These are phyloP conservation scores for Trapa incisa DNA, from an alignment of 345 rosid genomes.

Conservation along the genomic window DNA sequence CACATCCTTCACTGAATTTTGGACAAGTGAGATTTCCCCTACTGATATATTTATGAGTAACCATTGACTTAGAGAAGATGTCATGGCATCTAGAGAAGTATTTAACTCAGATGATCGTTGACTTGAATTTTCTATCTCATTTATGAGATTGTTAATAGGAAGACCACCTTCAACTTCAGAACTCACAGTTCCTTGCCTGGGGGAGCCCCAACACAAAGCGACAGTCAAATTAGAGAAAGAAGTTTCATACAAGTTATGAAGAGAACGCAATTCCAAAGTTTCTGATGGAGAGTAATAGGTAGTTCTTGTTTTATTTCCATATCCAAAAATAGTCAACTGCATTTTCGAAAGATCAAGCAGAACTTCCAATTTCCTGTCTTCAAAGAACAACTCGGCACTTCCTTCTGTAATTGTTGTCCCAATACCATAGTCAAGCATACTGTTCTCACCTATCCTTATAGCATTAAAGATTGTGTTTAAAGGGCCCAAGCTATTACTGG, in stretches of 20 bases:
- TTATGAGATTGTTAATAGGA: background rate
- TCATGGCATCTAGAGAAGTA: constrained; percentile 22
- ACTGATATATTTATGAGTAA: constrained; percentile 34
- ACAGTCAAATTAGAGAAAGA: constrained; percentile 45
- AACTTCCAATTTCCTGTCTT: constrained; percentile 38
- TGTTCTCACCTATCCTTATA: constrained; percentile 16
- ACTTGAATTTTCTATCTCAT: constrained; percentile 25
- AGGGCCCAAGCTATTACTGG: constrained; percentile 18
- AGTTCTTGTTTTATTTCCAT: constrained; percentile 30
- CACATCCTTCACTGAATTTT: constrained; percentile 37
- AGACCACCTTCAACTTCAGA: constrained; percentile 12
- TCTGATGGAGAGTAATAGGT: constrained; percentile 25
- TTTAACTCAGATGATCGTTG: constrained; percentile 25
- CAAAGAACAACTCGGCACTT: constrained; percentile 32
- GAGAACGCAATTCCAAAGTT: constrained; percentile 29
- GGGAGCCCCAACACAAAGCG: constrained; percentile 31
- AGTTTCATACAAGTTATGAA: constrained; percentile 45
- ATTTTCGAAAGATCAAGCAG: constrained; percentile 30
- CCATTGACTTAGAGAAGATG: constrained; percentile 25
- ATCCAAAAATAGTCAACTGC: constrained; percentile 39
- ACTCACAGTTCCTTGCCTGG: constrained; percentile 19
- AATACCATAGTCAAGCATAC: constrained; percentile 33
- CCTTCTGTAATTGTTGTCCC: constrained; percentile 44
- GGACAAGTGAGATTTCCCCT: constrained; percentile 37
- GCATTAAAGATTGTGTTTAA: constrained; percentile 22